Percentiles rank a stretch among this genome's conserved stretches.
These are phyloP conservation scores for Ceratobasidium sp. DNA, from an alignment of 1,284 basidiomycete species.

Conservation along the genomic window DNA sequence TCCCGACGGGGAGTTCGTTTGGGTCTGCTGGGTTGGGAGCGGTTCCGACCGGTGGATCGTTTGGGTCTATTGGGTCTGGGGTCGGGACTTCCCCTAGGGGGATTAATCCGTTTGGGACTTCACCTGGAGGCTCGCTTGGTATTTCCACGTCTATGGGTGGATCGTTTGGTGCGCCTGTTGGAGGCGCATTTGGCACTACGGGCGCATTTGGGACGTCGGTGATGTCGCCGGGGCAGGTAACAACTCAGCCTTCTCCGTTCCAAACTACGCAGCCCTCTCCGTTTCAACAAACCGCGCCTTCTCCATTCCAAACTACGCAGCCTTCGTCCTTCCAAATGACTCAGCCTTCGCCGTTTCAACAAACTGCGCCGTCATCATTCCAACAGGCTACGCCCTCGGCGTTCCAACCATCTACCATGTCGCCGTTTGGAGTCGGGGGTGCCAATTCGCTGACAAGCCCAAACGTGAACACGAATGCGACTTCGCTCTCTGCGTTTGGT, in stretches of 20 bases:
- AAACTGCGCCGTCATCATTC: background rate
- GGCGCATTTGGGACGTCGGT: slow-evolving; percentile 19
- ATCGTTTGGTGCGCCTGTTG: background rate
- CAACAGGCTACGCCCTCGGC: slow-evolving; percentile 6
- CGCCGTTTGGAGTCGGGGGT: slow-evolving; percentile 16
- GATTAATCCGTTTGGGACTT: background rate
- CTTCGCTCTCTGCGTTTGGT: slow-evolving; percentile 20
- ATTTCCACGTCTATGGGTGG: too few species aligned
- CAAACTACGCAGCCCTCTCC: too few species aligned
- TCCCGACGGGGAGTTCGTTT: slow-evolving; percentile 16
- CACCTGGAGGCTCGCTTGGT: slow-evolving; percentile 13
- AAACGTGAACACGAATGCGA: background rate
- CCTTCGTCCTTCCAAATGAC: background rate
- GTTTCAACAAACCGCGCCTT: too few species aligned
- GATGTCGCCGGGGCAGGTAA: too few species aligned
- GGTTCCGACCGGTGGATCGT: slow-evolving; percentile 27
- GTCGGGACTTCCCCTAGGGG: slow-evolving; percentile 18
- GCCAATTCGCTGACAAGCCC: background rate
- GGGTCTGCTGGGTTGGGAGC: slow-evolving; percentile 9
- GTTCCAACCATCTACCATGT: slow-evolving; percentile 11
- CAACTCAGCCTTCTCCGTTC: too few species aligned
- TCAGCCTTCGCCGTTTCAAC: slow-evolving; percentile 14
- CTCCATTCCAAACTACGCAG: background rate
- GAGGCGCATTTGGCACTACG: slow-evolving; percentile 20
- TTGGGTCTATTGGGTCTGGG: slow-evolving; percentile 18